Evolutionary conservation across 192 early-diverging fungal species (phyloP), one percentile per base, ranked within the genome.

Genomic region (Coemansia sp.): DNA sequence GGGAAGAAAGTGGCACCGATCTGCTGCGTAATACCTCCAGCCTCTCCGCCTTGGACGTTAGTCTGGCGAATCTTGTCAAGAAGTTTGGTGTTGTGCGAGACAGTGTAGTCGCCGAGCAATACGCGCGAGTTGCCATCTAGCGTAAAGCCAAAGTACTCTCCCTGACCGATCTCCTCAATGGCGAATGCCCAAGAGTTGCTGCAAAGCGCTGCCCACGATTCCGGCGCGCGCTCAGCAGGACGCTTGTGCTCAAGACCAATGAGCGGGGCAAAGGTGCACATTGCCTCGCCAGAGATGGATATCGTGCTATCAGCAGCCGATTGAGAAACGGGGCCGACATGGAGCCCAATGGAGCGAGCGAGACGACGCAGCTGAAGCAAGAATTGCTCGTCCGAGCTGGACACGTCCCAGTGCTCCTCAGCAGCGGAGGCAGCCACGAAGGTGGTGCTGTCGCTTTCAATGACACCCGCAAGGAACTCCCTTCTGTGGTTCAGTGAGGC

Each of bases 1-100:
- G 97, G 98, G 90, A 99, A 98, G 86, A 93, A 99, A 31, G 97
- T 98, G 16, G 98, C 98, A 83, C 98, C 98, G 69, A 99, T 99
- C 77, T 99, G 98, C 83, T 99, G 98, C 12, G 98, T 99, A 79
- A 99, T 99, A 83, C 98, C 98, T 74, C 98, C 98, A 39, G 98
- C 98, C 89, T 99, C 98, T 65, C 96, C 96, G 66, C 93, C 98
- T 85, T 98, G 97, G 18, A 99, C 98, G 86, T 97, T 97, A 29
- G 98, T 99, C 80, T 98, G 96, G 55, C 98, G 90, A 83, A 99
- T 96, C 89, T 97, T 98, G 87, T 99, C 98, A 46, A 99, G 87
- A 27, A 99, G 82, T 85, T 98, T 98, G 36, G 98, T 99, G 79
- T 95, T 94, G 71, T 88, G 87, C 65, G 80, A 79, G 36, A 87